Base-by-base conservation (phyloP, 345 rosid species). In the Xanthoceras sorbifolium region DNA sequence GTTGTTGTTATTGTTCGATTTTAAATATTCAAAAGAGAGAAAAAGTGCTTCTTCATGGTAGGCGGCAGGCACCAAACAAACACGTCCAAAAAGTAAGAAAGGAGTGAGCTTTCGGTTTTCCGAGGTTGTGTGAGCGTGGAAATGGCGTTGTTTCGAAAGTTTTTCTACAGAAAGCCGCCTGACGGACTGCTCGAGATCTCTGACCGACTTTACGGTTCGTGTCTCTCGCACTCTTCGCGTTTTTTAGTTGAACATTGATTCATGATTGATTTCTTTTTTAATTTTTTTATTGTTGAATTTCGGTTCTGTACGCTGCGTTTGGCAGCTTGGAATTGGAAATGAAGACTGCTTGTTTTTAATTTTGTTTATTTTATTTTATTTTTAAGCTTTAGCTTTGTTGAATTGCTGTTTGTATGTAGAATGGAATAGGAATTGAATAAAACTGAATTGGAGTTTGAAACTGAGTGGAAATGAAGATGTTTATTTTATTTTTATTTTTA, bases 101-200 rank as follows among this genome's bases (percentile, higher is more conserved):
- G 15, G 14, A 42, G 46, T 42, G 15, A 42, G 46, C n/a, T n/a
- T n/a, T n/a, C n/a, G n/a, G n/a, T n/a, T n/a, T 42, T 42, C 10
- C 46, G 46, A 42, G 3, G 2, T 42, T 42, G 46, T 42, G 2
- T 2, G 36, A 32, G 36, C 36, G 36, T 32, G 36, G 36, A 83
- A 67, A 95, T 95, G 99, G 91, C 98, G 59, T 82, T 93, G 86
- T 85, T 95, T 82, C 92, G 95, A 12, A 95, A 89, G 84, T 78
- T 95, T 64, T 95, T 95, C 77, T 90, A 87, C 77, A 82, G 85
- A 82, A 93, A 93, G 77, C 99, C 97, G 4, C 98, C 99, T 31
- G 98, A 95, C 72, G 98, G 99, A 4, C 85, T 95, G 77, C 91
- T 95, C 67, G 98, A 95, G 96, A 90, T 95, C 76, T 90, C 87